These are phyloP conservation scores for Aureobasidium sp. DNA, from an alignment of 2,329 filamentous ascomycete species.

Conservation along the genomic window DNA sequence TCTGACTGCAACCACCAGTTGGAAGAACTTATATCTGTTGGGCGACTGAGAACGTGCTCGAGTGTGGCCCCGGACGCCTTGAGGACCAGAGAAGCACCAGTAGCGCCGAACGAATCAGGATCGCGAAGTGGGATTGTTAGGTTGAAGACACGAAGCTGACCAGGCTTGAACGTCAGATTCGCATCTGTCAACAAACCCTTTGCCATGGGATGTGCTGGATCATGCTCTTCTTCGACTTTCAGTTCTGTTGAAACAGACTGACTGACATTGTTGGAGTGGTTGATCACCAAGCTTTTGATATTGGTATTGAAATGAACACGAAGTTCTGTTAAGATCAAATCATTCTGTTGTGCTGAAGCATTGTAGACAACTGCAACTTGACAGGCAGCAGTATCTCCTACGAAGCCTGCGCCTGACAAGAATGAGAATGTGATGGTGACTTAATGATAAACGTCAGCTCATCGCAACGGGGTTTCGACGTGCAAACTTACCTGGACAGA, in stretches of 20 bases:
- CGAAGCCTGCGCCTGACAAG: slow-evolving; percentile 12
- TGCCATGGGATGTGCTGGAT: slow-evolving; percentile 9
- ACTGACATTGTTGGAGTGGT: neutral
- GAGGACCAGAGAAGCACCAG: slow-evolving; percentile 55
- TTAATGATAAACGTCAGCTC: neutral
- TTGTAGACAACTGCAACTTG: slow-evolving; percentile 6
- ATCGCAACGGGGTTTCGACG: too few species aligned
- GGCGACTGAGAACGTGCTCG: slow-evolving; percentile 48
- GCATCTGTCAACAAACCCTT: slow-evolving; percentile 45
- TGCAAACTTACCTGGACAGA: slow-evolving; percentile 10
- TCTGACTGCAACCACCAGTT: slow-evolving; percentile 21
- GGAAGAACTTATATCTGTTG: neutral
- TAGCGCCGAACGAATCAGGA: slow-evolving; percentile 64
- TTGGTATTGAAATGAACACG: slow-evolving; percentile 9
- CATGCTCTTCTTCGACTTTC: slow-evolving; percentile 7
- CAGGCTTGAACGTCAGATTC: slow-evolving; percentile 58
- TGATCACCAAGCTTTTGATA: slow-evolving; percentile 5
- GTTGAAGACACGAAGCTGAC: slow-evolving; percentile 60
- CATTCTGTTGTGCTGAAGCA: neutral
- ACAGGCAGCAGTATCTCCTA: slow-evolving; percentile 11
- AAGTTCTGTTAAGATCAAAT: slow-evolving; percentile 3
- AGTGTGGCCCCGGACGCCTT: slow-evolving; percentile 58
- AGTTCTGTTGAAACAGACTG: neutral
- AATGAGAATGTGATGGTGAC: slow-evolving; percentile 12
- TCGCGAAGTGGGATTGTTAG: slow-evolving; percentile 69